Evolutionary conservation across 768 basidiomycete genomes (phyloP).

Genomic region (Boletus fagicola): DNA sequence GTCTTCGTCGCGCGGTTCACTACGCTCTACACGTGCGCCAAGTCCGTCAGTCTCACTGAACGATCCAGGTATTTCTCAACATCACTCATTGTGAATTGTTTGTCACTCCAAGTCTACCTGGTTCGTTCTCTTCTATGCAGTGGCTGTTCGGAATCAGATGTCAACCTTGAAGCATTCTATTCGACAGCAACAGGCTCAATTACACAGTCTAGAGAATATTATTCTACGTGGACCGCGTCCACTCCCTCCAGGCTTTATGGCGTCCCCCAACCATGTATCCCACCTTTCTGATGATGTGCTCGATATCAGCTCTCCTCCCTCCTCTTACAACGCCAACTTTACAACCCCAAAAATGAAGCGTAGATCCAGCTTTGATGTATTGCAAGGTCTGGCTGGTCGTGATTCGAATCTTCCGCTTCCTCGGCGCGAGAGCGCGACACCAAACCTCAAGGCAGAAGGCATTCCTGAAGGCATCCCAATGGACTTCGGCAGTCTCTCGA

Average conservation of each 20-base stretch:
- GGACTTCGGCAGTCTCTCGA: conserved; percentile 44
- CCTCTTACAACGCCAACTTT: conserved; percentile 32
- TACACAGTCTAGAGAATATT: conserved; percentile 65
- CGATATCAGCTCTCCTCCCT: conserved; percentile 33
- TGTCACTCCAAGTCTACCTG: conserved; percentile 21
- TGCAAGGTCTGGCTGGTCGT: conserved; percentile 70
- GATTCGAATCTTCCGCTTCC: conserved; percentile 76
- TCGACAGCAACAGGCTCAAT: conserved; percentile 79
- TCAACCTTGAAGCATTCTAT: conserved; percentile 81
- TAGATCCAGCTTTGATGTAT: conserved; percentile 69
- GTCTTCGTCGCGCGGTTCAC: conserved; percentile 49
- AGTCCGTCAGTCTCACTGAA: conserved; percentile 57
- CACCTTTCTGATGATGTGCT: conserved; percentile 35
- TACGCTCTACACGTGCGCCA: conserved; percentile 48
- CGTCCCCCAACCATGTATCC: conserved; percentile 39
- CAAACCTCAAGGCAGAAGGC: conserved; percentile 43
- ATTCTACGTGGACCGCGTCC: conserved; percentile 68
- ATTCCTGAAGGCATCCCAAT: conserved; percentile 76
- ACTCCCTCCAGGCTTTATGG: conserved; percentile 41
- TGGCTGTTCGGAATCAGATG: conserved; percentile 75
- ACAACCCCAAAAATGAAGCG: conserved; percentile 52
- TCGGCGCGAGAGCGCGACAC: conserved; percentile 45
- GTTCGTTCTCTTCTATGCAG: conserved; percentile 42
- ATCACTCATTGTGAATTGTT: conserved; percentile 21
- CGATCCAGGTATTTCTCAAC: conserved; percentile 58